Conservation (phyloP, 2,329 filamentous ascomycete species). For the Fusarium sp. region DNA sequence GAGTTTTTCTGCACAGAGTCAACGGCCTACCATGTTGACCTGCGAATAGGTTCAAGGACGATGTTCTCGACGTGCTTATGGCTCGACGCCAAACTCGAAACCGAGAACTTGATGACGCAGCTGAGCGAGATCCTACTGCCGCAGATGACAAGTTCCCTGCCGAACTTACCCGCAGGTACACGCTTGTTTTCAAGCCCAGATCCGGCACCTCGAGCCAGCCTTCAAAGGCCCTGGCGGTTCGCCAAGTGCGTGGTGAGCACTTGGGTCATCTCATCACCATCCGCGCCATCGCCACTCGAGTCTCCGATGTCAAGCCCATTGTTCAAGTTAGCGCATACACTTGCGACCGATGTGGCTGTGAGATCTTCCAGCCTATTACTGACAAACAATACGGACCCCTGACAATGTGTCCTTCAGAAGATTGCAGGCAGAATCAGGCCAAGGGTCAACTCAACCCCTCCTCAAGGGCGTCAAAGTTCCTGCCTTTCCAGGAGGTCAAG, state of each 20-base stretch:
- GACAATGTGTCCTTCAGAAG: conserved; percentile 85
- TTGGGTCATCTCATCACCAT: conserved; percentile 94
- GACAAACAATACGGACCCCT: conserved; percentile 92
- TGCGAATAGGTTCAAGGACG: conserved; percentile 83
- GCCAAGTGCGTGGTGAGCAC: conserved; percentile 92
- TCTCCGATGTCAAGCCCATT: conserved; percentile 96
- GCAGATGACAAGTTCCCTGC: conserved; percentile 86
- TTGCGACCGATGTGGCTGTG: conserved; percentile 94
- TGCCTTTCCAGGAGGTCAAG: conserved; percentile 98
- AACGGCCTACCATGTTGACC: conserved; percentile 7
- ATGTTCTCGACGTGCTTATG: conserved; percentile 97
- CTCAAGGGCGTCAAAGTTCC: conserved; percentile 94
- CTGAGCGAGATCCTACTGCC: conserved; percentile 73
- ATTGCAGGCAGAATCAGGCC: conserved; percentile 89
- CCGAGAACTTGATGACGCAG: conserved; percentile 75
- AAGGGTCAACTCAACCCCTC: conserved; percentile 95
- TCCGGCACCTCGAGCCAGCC: conserved; percentile 75
- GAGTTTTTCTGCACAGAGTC: conserved; percentile 48
- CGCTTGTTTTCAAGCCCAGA: conserved; percentile 93
- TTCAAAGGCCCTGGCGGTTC: conserved; percentile 80
- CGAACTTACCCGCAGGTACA: conserved; percentile 92
- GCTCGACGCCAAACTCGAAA: conserved; percentile 89
- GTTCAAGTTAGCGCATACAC: conserved; percentile 99
- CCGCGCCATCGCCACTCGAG: conserved; percentile 91
- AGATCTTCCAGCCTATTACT: conserved; percentile 96